Evolutionary conservation across 1,284 basidiomycete genomes (phyloP), one percentile per base, ranked within the genome.

Genomic region (Phylloboletellus chloephorus): DNA sequence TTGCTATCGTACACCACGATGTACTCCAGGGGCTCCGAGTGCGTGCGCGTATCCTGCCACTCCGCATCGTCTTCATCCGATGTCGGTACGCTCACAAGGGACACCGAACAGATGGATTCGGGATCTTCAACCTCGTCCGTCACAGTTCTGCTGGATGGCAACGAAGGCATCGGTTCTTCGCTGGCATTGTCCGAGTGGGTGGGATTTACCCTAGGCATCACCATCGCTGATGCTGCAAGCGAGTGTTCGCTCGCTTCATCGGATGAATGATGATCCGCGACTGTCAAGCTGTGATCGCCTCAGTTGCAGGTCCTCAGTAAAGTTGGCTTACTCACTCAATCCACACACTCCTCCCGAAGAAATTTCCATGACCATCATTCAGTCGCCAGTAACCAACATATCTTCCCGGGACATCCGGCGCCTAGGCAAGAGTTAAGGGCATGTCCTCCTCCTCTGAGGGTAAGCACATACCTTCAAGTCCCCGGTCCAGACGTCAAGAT

Each of bases 321-420:
- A 31, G 51, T 57, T 12, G 11, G n/a, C 32, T 23, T 17, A 8
- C 69, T 53, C 45, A 87, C 83, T 84, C 80, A 20, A 85, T 74
- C 84, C 84, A 88, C 13, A 89, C 69, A 46, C 73, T 79, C 31
- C 78, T 72, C 5, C 88, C 88, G 51, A 91, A 91, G 30, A 76
- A 57, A 33, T 69, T 71, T 5, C 73, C 74, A 10, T 70, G 53
- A 2, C 70, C 73, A 53, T 84, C 78, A 48, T 67, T 75, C 41
- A 91, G 60, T 22, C 78, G 69, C 84, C 85, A 91, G 52, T 85
- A 87, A 40, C 81, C 73, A 39, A 81, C 73, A 61, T 87, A 88
- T 39, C 75, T 72, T 10, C 86, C 86, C 2, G 81, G 71, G 16
- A 61, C 54, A 37, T 88, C 86, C 12, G 88, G 88, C 9, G 87